A percentile compares a stretch with the other conserved stretches of the same genome.
These are phyloP conservation scores for Talaromyces islandicus DNA, from an alignment of 2,329 filamentous ascomycete species.

Conservation along the genomic window DNA sequence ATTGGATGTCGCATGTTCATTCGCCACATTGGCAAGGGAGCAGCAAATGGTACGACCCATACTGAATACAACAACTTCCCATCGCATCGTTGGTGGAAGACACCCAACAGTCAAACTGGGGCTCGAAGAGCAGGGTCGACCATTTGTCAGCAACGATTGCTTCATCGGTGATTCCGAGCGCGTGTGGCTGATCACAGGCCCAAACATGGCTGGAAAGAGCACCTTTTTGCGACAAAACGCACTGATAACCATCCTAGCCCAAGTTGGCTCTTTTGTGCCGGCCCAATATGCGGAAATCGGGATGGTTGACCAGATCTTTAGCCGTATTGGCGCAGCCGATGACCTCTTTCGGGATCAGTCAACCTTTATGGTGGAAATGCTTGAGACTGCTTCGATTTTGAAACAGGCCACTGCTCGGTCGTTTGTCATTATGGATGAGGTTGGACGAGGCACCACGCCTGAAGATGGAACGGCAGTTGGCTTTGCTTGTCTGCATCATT, in stretches of 20 bases:
- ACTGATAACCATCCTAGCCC: slow-evolving; percentile 85
- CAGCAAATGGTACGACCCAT: slow-evolving; percentile 67
- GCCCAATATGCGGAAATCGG: slow-evolving; percentile 80
- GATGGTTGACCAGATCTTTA: slow-evolving; percentile 93
- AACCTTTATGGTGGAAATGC: slow-evolving; percentile 99
- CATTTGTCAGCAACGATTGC: slow-evolving; percentile 82
- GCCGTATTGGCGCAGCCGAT: slow-evolving; percentile 86
- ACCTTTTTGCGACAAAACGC: slow-evolving; percentile 96
- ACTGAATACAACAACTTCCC: slow-evolving; percentile 58
- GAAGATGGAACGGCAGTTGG: slow-evolving; percentile 87
- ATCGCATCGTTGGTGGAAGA: slow-evolving; percentile 76
- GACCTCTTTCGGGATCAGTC: slow-evolving; percentile 92
- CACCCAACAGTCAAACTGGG: slow-evolving; percentile 90
- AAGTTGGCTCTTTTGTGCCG: slow-evolving; percentile 88
- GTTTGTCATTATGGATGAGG: slow-evolving; percentile 98
- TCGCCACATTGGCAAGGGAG: slow-evolving; percentile 71
- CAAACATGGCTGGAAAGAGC: slow-evolving; percentile 98
- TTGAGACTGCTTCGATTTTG: slow-evolving; percentile 88
- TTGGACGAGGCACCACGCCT: slow-evolving; percentile 88
- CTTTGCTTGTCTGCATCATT: slow-evolving; percentile 79
- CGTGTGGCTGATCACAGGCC: slow-evolving; percentile 65
- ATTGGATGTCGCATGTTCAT: slow-evolving; percentile 82
- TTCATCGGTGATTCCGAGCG: slow-evolving; percentile 69
- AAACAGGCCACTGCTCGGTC: slow-evolving; percentile 74
- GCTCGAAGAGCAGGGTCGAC: slow-evolving; percentile 69